Evolutionary conservation across 441 rosid genomes (phyloP).

Genomic region (Viola pubescens): DNA sequence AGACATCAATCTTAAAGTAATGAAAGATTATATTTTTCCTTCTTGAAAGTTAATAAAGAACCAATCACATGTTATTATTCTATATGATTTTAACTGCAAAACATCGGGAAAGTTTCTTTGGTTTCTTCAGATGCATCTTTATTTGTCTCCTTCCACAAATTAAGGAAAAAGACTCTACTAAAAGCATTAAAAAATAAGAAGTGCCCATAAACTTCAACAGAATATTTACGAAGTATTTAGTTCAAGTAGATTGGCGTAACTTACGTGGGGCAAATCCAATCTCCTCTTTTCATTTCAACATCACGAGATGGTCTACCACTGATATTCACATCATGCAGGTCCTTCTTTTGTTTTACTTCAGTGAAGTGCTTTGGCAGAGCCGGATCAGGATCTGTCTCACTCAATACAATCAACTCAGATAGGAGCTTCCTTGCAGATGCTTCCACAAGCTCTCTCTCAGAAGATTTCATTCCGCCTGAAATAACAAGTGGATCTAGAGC

Average conservation of each 20-base stretch:
- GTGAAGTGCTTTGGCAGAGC: conserved; percentile 40
- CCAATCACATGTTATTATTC: too few relatives aligned
- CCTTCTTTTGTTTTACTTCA: conserved; percentile 18
- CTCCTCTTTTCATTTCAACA: conserved; percentile 61
- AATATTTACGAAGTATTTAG: too few relatives aligned
- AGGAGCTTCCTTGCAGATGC: conserved; percentile 63
- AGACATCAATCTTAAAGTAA: too few relatives aligned
- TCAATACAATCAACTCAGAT: conserved; percentile 57
- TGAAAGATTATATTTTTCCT: too few relatives aligned
- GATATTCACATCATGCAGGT: background rate
- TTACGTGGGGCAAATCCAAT: conserved; percentile 73
- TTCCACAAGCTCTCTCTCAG: conserved; percentile 47
- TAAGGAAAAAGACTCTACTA: background rate
- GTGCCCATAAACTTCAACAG: background rate
- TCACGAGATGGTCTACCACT: conserved; percentile 27
- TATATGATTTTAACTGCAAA: too few relatives aligned
- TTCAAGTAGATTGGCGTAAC: conserved; percentile 11
- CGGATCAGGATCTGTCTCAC: conserved; percentile 49
- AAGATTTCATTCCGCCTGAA: conserved; percentile 40
- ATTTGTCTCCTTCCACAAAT: too few relatives aligned
- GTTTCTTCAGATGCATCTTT: too few relatives aligned
- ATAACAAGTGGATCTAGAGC: conserved; percentile 67
- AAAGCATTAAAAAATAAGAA: conserved; percentile 5
- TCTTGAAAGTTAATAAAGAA: too few relatives aligned
- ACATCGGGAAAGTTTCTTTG: too few relatives aligned